These are phyloP conservation scores for Leptographium flavum DNA, from an alignment of 2,329 filamentous ascomycete genomes.

Conservation along the genomic window DNA sequence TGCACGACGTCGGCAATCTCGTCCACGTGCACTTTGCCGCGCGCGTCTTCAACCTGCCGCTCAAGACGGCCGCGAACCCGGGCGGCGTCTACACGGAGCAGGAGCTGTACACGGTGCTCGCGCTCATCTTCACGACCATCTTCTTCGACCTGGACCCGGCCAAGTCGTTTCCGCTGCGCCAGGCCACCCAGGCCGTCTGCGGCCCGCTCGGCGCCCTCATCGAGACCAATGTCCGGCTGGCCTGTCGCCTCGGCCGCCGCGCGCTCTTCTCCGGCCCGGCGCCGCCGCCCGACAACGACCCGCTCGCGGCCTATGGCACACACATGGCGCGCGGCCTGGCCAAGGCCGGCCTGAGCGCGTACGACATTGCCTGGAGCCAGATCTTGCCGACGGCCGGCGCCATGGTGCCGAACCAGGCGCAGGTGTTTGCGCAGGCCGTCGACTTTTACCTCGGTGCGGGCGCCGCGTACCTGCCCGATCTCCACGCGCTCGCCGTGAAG, in stretches of 20 bases:
- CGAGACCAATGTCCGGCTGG: slow-evolving; percentile 49
- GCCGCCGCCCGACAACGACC: slow-evolving; percentile 32
- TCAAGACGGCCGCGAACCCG: slow-evolving; percentile 48
- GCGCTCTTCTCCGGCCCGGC: slow-evolving; percentile 37
- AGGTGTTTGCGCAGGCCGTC: slow-evolving; percentile 58
- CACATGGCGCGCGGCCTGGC: slow-evolving; percentile 50
- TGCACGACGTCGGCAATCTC: slow-evolving; percentile 56
- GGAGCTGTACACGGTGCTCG: slow-evolving; percentile 46
- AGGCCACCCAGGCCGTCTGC: slow-evolving; percentile 41
- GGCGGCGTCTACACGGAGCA: slow-evolving; percentile 42
- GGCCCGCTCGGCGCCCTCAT: slow-evolving; percentile 46
- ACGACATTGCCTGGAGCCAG: slow-evolving; percentile 58
- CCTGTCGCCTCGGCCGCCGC: slow-evolving; percentile 25
- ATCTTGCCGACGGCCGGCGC: slow-evolving; percentile 53
- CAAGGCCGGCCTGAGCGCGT: slow-evolving; percentile 44
- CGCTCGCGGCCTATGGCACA: slow-evolving; percentile 48
- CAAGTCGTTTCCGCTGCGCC: slow-evolving; percentile 50
- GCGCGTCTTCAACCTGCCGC: slow-evolving; percentile 47
- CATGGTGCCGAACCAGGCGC: slow-evolving; percentile 56
- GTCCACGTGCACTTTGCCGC: slow-evolving; percentile 50
- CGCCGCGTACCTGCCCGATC: slow-evolving; percentile 39
- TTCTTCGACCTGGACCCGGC: slow-evolving; percentile 53
- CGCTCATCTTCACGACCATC: slow-evolving; percentile 50
- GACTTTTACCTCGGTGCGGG: slow-evolving; percentile 57
- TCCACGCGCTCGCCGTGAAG: slow-evolving; percentile 43